These are phyloP conservation scores for Sphaerosporella brunnea DNA, from an alignment of 495 filamentous ascomycete species.

Conservation along the genomic window DNA sequence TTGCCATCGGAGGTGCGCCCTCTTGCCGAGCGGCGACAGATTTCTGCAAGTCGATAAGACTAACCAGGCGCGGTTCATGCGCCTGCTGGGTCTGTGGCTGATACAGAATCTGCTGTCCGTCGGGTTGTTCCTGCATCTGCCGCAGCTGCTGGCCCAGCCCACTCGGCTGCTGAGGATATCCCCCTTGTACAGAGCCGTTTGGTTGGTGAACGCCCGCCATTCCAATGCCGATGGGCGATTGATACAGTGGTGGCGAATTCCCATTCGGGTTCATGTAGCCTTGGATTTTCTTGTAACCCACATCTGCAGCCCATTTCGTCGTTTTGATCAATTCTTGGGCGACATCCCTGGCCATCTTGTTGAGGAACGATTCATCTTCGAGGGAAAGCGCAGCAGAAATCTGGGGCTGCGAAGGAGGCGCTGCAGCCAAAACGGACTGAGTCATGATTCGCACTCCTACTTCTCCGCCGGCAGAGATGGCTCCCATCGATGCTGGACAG, in stretches of 20 bases:
- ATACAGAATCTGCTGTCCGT: conserved; percentile 17
- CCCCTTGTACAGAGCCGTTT: neutral
- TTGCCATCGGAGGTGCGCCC: conserved; percentile 44
- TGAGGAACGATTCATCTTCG: conserved; percentile 61
- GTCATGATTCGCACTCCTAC: conserved; percentile 35
- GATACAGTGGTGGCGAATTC: neutral
- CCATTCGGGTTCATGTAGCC: conserved; percentile 54
- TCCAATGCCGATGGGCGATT: neutral
- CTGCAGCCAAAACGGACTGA: conserved; percentile 48
- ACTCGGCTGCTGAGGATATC: conserved; percentile 16
- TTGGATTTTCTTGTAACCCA: conserved; percentile 72
- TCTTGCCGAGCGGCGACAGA: conserved; percentile 28
- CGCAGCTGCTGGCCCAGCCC: conserved; percentile 24
- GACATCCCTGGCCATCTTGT: conserved; percentile 69
- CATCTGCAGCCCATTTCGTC: conserved; percentile 70
- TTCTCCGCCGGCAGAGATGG: conserved; percentile 47
- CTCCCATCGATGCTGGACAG: conserved; percentile 55
- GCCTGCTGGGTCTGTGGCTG: conserved; percentile 9
- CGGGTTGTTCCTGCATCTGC: conserved; percentile 23
- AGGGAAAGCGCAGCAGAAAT: conserved; percentile 62
- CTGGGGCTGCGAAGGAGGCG: conserved; percentile 56
- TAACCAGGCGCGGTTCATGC: conserved; percentile 62
- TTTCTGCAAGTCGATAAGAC: conserved; percentile 62
- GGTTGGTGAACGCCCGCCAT: neutral
- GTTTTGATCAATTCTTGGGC: conserved; percentile 82